Evolutionary conservation across 2,329 filamentous ascomycete species (phyloP).

Genomic region (Aureobasidium sp.): DNA sequence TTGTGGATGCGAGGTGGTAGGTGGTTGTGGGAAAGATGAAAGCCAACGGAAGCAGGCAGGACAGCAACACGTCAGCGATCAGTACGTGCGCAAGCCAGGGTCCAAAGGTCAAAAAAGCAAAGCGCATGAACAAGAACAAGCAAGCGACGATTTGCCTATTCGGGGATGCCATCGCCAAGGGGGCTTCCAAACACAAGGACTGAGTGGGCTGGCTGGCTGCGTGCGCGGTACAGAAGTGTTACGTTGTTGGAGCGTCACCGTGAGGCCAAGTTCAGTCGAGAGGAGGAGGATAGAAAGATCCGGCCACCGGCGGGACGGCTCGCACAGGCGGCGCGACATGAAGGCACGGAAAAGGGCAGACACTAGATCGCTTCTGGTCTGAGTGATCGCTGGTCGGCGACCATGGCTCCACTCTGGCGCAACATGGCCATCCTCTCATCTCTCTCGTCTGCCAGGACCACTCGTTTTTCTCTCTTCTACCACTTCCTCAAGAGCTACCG

Average conservation of each 20-base stretch:
- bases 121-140: slow-evolving; percentile 33
- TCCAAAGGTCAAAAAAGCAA: slow-evolving; percentile 19
- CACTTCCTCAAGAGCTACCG: not conserved
- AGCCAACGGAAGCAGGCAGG: slow-evolving; percentile 25
- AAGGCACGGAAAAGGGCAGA: slow-evolving; percentile 3
- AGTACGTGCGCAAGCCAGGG: slow-evolving; percentile 46
- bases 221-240: slow-evolving; percentile 3
- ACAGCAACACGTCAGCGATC: slow-evolving; percentile 40
- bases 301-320: slow-evolving; percentile 1
- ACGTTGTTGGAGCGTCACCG: slow-evolving; percentile 8
- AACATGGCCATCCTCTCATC: not conserved
- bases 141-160: slow-evolving; percentile 2
- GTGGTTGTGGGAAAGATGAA: slow-evolving; percentile 36
- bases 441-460: not conserved
- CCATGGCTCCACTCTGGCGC: slow-evolving; percentile 6
- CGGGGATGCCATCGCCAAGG: slow-evolving; percentile 1
- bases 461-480: not conserved
- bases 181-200: not conserved
- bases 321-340: not conserved
- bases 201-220: not conserved
- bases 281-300: not conserved
- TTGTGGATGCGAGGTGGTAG: slow-evolving; percentile 46
- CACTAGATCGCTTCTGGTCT: not conserved
- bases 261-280: not conserved
- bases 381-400: slow-evolving; percentile 1